Percentiles rank a stretch among this genome's conserved stretches.
Evolutionary conservation across 257 asterid genomes (phyloP).

Genomic region (Fraxinus excelsior): DNA sequence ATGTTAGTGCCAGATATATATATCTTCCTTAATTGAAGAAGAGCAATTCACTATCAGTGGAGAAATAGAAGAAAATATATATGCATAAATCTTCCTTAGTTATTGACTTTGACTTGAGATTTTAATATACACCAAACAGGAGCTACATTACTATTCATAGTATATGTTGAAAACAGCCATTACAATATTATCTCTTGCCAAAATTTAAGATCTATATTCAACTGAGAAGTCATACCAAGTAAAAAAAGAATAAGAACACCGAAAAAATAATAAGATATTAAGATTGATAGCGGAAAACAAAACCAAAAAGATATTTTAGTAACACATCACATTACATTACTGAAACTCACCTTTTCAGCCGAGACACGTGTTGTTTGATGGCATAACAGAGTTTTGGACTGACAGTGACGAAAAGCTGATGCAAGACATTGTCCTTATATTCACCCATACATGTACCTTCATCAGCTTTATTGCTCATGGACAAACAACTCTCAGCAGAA

Average conservation of each 20-base stretch:
- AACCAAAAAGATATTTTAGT: neutral
- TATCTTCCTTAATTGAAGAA: neutral
- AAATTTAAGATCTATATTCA: neutral
- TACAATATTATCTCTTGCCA: neutral
- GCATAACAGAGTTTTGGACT: conserved; percentile 77
- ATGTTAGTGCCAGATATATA: neutral
- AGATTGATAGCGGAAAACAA: neutral
- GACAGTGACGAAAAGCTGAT: conserved; percentile 71
- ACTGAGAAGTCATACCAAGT: neutral
- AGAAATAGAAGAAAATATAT: neutral
- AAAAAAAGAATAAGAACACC: neutral
- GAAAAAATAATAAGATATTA: neutral
- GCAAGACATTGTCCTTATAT: conserved; percentile 28
- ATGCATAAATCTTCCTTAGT: neutral
- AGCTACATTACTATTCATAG: neutral
- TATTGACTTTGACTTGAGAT: too few relatives aligned
- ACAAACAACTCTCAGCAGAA: conserved; percentile 1
- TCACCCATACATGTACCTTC: neutral
- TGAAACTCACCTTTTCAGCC: conserved; percentile 51
- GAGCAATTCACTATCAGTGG: neutral
- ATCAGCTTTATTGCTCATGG: conserved; percentile 8
- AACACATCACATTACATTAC: neutral
- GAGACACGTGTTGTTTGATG: conserved; percentile 60
- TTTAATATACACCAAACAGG: too few relatives aligned
- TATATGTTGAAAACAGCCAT: neutral